A percentile compares a stretch with the other conserved stretches of the same genome.
phyloP scores from a whole-genome alignment of 192 early-diverging fungal species.

The Thamnidium elegans region DNA sequence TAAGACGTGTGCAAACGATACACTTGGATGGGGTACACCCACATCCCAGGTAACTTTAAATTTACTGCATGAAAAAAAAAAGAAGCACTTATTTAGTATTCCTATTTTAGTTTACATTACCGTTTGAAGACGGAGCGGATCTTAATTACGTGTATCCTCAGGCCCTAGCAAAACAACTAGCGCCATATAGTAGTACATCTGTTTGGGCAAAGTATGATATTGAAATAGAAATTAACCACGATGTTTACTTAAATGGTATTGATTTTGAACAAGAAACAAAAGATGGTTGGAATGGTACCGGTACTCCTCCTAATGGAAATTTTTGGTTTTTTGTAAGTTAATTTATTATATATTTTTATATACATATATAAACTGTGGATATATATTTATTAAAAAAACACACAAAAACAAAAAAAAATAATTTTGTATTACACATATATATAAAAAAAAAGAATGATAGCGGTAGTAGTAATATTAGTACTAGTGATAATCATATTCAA shows the following conservation, averaged over 20 bases:
- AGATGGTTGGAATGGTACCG: slow-evolving; percentile 32
- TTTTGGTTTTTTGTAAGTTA: slow-evolving; percentile 32
- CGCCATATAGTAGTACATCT: slow-evolving; percentile 19
- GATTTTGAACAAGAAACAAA: slow-evolving; percentile 12
- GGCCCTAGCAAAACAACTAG: slow-evolving; percentile 35
- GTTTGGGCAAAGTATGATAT: slow-evolving; percentile 31
- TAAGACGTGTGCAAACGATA: slow-evolving; percentile 14
- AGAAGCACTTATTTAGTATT: background rate
- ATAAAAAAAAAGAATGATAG: slow-evolving; percentile 4
- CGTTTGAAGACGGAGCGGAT: slow-evolving; percentile 30
- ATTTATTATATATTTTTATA: background rate
- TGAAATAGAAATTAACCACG: slow-evolving; percentile 34
- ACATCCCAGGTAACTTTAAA: slow-evolving; percentile 7
- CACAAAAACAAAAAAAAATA: background rate
- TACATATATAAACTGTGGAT: background rate
- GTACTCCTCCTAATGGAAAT: slow-evolving; percentile 23
- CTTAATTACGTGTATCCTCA: slow-evolving; percentile 36
- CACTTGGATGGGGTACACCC: slow-evolving; percentile 13
- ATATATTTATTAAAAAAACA: background rate
- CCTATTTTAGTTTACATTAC: slow-evolving; percentile 29
- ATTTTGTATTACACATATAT: background rate
- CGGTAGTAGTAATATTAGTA: slow-evolving; percentile 6
- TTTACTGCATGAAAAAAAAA: background rate
- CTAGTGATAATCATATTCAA: slow-evolving; percentile 17
- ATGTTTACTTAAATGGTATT: slow-evolving; percentile 23